phyloP scores from a whole-genome alignment of 2,329 filamentous ascomycete species.

The Penicillium paneum region DNA sequence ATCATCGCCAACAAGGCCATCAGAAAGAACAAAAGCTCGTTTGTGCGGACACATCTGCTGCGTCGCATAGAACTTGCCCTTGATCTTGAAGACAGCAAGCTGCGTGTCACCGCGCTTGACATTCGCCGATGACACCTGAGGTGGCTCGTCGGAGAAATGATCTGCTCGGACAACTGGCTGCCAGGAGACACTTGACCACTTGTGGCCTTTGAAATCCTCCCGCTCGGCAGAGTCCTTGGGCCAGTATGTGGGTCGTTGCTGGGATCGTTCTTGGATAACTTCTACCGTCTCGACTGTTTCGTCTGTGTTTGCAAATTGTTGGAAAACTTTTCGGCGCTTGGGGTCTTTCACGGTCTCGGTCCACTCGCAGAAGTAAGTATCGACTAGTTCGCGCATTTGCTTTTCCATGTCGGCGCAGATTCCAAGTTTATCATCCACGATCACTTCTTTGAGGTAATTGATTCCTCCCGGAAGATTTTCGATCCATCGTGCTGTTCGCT shows the following conservation, averaged over 20 bases:
- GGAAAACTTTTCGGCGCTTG: conserved; percentile 65
- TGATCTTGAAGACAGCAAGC: conserved; percentile 79
- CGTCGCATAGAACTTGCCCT: conserved; percentile 75
- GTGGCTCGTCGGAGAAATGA: conserved; percentile 67
- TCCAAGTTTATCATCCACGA: conserved; percentile 80
- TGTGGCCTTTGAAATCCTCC: conserved; percentile 64
- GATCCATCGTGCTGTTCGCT: conserved; percentile 84
- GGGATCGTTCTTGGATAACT: conserved; percentile 66
- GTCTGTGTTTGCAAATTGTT: conserved; percentile 78
- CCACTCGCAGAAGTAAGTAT: conserved; percentile 88
- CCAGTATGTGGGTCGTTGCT: conserved; percentile 75
- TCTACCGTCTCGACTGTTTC: conserved; percentile 71
- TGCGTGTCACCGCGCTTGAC: conserved; percentile 87
- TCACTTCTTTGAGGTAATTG: conserved; percentile 75
- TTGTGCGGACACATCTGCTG: conserved; percentile 97
- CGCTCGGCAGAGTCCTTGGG: conserved; percentile 62
- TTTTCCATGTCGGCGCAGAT: conserved; percentile 79
- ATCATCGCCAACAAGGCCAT: conserved; percentile 71
- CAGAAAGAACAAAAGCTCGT: conserved; percentile 81
- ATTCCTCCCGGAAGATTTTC: conserved; percentile 81
- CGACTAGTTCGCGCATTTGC: conserved; percentile 83
- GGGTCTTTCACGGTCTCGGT: conserved; percentile 73
- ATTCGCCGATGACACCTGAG: conserved; percentile 66
- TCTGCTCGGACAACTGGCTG: conserved; percentile 70
- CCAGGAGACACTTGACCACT: conserved; percentile 69